Evolutionary conservation across 192 early-diverging fungal genomes (phyloP).

Genomic region (Dimargaris xerosporica): DNA sequence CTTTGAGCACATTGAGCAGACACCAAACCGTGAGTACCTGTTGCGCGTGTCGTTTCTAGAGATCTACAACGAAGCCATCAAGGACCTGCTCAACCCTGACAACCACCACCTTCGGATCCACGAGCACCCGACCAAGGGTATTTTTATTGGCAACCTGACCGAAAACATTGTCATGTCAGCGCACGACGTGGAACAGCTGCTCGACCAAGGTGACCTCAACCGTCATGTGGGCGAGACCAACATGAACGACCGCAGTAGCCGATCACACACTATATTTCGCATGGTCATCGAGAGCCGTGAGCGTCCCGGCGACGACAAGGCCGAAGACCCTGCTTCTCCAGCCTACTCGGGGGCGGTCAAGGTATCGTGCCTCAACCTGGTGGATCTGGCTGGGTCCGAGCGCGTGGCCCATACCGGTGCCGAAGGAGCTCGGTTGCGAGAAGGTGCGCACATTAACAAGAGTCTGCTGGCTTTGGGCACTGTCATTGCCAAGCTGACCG

Average conservation of each 20-base stretch:
- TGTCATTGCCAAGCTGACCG: slow-evolving; percentile 83
- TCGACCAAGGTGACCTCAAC: slow-evolving; percentile 61
- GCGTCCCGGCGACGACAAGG: slow-evolving; percentile 21
- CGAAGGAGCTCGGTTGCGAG: slow-evolving; percentile 75
- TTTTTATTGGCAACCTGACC: slow-evolving; percentile 45
- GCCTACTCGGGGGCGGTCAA: slow-evolving; percentile 31
- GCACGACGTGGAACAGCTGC: slow-evolving; percentile 51
- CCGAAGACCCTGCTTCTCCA: slow-evolving; percentile 17
- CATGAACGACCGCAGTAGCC: slow-evolving; percentile 78
- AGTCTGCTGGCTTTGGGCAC: slow-evolving; percentile 77
- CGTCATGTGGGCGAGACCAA: slow-evolving; percentile 82
- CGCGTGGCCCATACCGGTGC: slow-evolving; percentile 57
- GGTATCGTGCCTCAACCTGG: slow-evolving; percentile 59
- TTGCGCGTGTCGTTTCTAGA: slow-evolving; percentile 95
- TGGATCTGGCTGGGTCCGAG: slow-evolving; percentile 95
- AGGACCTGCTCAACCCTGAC: slow-evolving; percentile 74
- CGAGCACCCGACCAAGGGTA: slow-evolving; percentile 49
- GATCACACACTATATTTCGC: slow-evolving; percentile 94
- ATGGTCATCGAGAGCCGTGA: slow-evolving; percentile 78
- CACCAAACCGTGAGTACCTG: slow-evolving; percentile 59
- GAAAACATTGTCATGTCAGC: slow-evolving; percentile 44
- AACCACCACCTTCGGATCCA: slow-evolving; percentile 77
- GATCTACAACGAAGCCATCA: slow-evolving; percentile 92
- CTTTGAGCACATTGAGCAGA: slow-evolving; percentile 30
- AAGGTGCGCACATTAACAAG: slow-evolving; percentile 95